Evolutionary conservation across 23 red algal genomes (phyloP), one percentile per base, ranked within the genome.

Genomic region (Agarophyton chilense): DNA sequence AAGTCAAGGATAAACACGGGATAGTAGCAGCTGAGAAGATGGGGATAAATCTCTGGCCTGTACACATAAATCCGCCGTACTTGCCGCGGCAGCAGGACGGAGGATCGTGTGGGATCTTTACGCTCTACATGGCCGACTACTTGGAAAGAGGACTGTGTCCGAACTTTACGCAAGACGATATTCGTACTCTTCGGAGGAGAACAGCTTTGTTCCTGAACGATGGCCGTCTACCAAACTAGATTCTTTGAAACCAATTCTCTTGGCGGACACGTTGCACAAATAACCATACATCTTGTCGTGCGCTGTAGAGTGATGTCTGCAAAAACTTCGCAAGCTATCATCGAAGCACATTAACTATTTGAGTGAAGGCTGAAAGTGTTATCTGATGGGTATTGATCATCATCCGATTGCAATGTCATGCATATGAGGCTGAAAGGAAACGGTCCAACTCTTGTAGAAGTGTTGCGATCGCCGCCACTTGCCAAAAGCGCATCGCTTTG

Each of bases 21-120:
- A 52, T 73, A 4, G 86, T 66, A 38, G 65, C 52, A 47, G 50
- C 68, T 3, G 53, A 78, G 62, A 78, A 77, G 22, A 53, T 87
- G 71, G 32, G 56, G 5, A 74, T 87, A 12, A 81, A 86, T 55
- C n/a, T 40, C 16, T 86, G 79, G 88, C 34, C 38, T 83, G 54
- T 86, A 19, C 39, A 40, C 49, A 71, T 74, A n/a, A 78, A 92
- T 77, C 79, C 88, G 34, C 17, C 63, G 19, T 72, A 85, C 21
- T 28, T 91, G 4, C 94, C 94, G 44, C 66, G 81, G 1, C 94
- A 96, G 79, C 46, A 34, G 0, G 94, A 96, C 38, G 46, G 65
- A 31, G 94, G 94, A 71, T 92, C 87, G 6, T 96, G 94, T 57
- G 94, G 94, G 8, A 85, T 96, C 10, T 96, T 96, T 87, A 77